Conservation (phyloP, 805 yeast species). For the Kuraishia piskuri region DNA sequence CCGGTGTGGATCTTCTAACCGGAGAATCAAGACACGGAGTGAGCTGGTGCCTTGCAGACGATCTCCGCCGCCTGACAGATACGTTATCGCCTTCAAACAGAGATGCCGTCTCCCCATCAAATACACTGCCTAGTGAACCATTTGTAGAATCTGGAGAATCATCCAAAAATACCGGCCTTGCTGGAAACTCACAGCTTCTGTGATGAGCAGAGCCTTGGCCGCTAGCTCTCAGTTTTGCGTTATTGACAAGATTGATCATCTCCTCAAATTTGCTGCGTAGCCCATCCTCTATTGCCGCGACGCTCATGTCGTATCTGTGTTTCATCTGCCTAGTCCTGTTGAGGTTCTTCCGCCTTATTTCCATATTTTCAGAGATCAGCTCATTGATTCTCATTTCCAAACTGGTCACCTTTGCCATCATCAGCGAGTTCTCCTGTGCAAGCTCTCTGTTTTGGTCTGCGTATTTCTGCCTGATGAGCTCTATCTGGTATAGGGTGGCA, state of each 20-base stretch:
- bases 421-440: conserved; percentile 47
- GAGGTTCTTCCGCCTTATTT: conserved; percentile 27
- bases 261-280: conserved; percentile 35
- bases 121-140: not conserved
- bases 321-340: conserved; percentile 7
- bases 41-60: not conserved
- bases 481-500: not conserved
- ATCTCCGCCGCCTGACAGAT: not conserved
- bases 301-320: conserved; percentile 23
- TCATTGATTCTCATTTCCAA: conserved; percentile 44
- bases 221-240: conserved; percentile 26
- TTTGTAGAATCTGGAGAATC: not conserved
- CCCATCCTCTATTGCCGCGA: conserved; percentile 30
- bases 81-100: not conserved
- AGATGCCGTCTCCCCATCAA: not conserved
- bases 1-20: not conserved
- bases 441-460: conserved; percentile 46
- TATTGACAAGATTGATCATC: conserved; percentile 31
- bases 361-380: conserved; percentile 40
- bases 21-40: not conserved
- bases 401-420: conserved; percentile 41
- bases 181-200: too few relatives aligned
- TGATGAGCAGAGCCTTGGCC: too few relatives aligned
- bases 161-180: not conserved
- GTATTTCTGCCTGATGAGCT: conserved; percentile 15